A percentile compares a stretch with the other conserved stretches of the same genome.
Conservation (phyloP, 768 basidiomycete genomes). For the Coprinopsis sp. region DNA sequence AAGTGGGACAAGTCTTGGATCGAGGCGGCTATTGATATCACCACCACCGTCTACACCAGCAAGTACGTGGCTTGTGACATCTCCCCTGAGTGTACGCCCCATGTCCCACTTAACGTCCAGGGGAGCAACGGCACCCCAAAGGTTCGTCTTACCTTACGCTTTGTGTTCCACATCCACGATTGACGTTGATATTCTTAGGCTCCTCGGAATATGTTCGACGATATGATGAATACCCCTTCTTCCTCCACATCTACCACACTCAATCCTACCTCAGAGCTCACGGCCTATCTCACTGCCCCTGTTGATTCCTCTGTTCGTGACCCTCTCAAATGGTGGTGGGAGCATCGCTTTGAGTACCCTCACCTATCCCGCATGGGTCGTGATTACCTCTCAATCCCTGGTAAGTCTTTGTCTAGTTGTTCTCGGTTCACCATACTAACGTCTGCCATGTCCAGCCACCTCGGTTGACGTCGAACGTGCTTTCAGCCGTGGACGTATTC, state of each 20-base stretch:
- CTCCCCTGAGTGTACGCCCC: not conserved
- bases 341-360: slow-evolving; percentile 12
- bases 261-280: slow-evolving; percentile 8
- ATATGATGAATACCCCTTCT: not conserved
- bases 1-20: slow-evolving; percentile 25
- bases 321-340: slow-evolving; percentile 11
- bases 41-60: not conserved
- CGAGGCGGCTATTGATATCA: slow-evolving; percentile 15
- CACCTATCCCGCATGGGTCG: slow-evolving; percentile 15
- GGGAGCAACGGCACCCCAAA: not conserved
- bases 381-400: slow-evolving; percentile 15
- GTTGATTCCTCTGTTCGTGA: slow-evolving; percentile 6
- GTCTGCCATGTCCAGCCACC: not conserved
- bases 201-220: slow-evolving; percentile 17
- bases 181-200: no score
- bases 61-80: not conserved
- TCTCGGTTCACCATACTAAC: no score
- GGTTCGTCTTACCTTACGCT: not conserved
- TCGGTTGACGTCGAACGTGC: slow-evolving; percentile 2
- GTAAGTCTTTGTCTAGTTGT: slow-evolving; percentile 5
- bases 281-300: slow-evolving; percentile 10
- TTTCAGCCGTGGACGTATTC: slow-evolving; percentile 4
- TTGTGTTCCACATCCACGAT: not conserved
- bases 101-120: not conserved
- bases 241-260: slow-evolving; percentile 4